Evolutionary conservation across 2,329 filamentous ascomycete genomes (phyloP), one percentile per base, ranked within the genome.

Genomic region (Trichoderma polysporum): DNA sequence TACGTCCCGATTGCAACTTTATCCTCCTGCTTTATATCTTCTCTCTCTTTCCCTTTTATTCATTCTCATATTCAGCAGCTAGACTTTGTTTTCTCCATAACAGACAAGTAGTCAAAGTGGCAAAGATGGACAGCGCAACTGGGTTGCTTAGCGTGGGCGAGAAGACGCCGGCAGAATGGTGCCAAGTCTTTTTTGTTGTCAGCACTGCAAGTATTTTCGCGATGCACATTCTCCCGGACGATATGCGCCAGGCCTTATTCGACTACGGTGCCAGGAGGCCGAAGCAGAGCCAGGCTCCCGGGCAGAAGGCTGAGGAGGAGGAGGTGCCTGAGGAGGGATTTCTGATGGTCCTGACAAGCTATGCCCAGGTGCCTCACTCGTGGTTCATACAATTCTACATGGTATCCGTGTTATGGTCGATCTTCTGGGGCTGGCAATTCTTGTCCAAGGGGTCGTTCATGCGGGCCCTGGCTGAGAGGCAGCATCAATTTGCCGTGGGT

Each of bases 361-460:
- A 70, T 59, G 79, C 79, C 71, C 86, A 87, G 75, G 90, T 97
- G 39, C 93, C 94, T 25, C 95, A 98, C 79, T 86, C 86, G 69
- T 98, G 92, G 89, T 98, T 98, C 78, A 85, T 84, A 50, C 91
- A 95, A 72, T 98, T 97, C 80, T 98, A 99, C 77, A 75, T 91
- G 62, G 76, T 88, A 39, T 94, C 92, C 3, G 79, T 93, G 4
- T 75, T 81, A 2, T 88, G 87, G 68, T 94, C 92, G 0, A 73
- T 87, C 4, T 91, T 94, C 76, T 97, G 94, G 93, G 86, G 84
- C 0, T 77, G 79, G 71, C 90, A 94, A 76, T 85, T 91, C 63
- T 70, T 86, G 27, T 79, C 74, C 29, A 77, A 81, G 68, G 91
- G 91, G 1, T 69, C 74, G 0, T 71, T 86, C 19, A 84, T 93